phyloP scores from a whole-genome alignment of 139 green algal genomes.

The Diplosphaera chodatii region DNA sequence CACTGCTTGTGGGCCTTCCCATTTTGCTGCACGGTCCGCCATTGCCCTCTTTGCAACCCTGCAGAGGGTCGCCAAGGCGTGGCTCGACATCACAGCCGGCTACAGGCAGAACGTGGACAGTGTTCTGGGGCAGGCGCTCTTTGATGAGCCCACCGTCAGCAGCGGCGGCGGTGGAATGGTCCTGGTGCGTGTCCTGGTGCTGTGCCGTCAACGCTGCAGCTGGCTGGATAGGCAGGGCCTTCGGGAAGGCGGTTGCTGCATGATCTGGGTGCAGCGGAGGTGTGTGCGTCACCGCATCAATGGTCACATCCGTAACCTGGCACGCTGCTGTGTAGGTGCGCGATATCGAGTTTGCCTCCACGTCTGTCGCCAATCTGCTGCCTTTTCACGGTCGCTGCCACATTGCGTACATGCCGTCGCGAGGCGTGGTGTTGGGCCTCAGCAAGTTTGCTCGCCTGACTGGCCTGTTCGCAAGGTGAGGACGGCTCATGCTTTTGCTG shows the following conservation, averaged over 20 bases:
- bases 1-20: too few relatives aligned
- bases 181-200: too few relatives aligned
- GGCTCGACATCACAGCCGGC: constrained; percentile 68
- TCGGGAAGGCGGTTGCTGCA: too few relatives aligned
- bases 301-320: too few relatives aligned
- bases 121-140: constrained; percentile 63
- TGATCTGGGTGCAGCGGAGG: too few relatives aligned
- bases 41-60: too few relatives aligned
- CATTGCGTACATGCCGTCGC: constrained; percentile 82
- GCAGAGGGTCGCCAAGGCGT: constrained; percentile 87
- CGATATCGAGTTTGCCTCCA: constrained; percentile 87
- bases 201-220: too few relatives aligned
- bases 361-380: constrained; percentile 65
- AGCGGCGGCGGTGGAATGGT: constrained; percentile 20
- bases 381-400: constrained; percentile 88
- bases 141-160: constrained; percentile 67
- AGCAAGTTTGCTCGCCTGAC: constrained; percentile 81
- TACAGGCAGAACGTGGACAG: constrained; percentile 48
- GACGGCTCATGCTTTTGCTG: too few relatives aligned
- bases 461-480: constrained; percentile 57
- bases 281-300: too few relatives aligned
- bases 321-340: too few relatives aligned
- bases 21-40: too few relatives aligned
- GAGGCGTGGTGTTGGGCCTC: constrained; percentile 74
- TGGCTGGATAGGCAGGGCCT: too few relatives aligned